Evolutionary conservation across 345 rosid genomes (phyloP), one percentile per base, ranked within the genome.

Genomic region (Pugionium cornutum): DNA sequence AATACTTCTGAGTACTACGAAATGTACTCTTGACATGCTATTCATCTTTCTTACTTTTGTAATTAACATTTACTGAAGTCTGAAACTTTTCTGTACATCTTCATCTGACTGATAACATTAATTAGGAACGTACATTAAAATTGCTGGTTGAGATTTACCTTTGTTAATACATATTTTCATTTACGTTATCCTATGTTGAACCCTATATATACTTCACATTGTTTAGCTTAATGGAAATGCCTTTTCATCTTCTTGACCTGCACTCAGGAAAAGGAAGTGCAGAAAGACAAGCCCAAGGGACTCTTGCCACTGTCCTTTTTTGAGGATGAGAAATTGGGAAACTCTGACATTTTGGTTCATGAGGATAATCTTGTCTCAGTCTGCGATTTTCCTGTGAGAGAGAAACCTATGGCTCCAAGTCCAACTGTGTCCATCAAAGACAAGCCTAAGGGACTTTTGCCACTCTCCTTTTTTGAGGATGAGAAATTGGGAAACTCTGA

Each of bases 271-370:
- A 82, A 67, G 50, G 66, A 60, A 64, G 56, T 64, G 49, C 58
- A 25, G 51, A 47, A 34, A 42, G 68, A 66, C 48, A 79, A 76
- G 66, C 81, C 79, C 52, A 83, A 77, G 31, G 86, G 77, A 56
- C 82, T 87, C 6, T 64, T 87, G 73, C 89, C 97, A 9, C 75
- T 86, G 66, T 80, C 95, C 7, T 54, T 88, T 72, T 88, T 86
- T 58, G 86, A 89, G 39, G 85, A 80, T 44, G 86, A 42, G 66
- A 80, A 84, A 55, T 6, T 68, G 56, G 87, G 64, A 77, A 68
- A 47, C 54, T 75, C 78, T 71, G 76, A 81, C 68, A 58, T 80
- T 48, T 62, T 78, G 67, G 63, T 50, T 68, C 51, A 46, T 67
- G 79, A 76, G 67, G 82, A 79, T 71, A 64, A 63, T 67, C 68